These are phyloP conservation scores for Salisapilia sapeloensis DNA, from an alignment of 352 stramenopile species.

Conservation along the genomic window DNA sequence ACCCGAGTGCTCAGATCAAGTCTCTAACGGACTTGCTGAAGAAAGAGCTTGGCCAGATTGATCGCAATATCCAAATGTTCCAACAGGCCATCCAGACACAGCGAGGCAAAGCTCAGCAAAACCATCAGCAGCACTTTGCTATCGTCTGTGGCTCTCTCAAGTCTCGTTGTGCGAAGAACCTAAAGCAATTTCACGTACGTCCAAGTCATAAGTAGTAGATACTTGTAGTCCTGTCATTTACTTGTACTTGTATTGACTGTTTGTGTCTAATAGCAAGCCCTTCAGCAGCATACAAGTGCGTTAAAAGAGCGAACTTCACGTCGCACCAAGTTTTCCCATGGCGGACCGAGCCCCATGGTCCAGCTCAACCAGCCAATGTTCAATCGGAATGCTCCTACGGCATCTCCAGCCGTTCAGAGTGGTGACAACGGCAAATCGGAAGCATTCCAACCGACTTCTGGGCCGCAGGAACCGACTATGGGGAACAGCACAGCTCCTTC, in stretches of 20 bases:
- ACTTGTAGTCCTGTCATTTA: conserved; percentile 1
- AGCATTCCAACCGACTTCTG: too few relatives aligned
- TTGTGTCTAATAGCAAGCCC: conserved; percentile 35
- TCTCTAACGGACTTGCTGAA: conserved; percentile 68
- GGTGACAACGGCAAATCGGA: too few relatives aligned
- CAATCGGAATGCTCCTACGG: conserved; percentile 14
- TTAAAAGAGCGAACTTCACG: conserved; percentile 63
- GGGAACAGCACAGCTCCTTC: too few relatives aligned
- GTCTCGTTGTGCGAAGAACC: conserved; percentile 59
- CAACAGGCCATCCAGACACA: conserved; percentile 36
- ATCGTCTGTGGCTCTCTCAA: conserved; percentile 71
- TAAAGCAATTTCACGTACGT: conserved; percentile 62
- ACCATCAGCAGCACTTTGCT: conserved; percentile 67
- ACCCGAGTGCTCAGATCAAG: conserved; percentile 55
- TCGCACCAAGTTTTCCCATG: conserved; percentile 67
- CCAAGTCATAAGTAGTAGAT: not conserved
- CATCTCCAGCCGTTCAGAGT: conserved; percentile 5
- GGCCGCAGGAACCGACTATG: too few relatives aligned
- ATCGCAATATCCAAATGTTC: conserved; percentile 51
- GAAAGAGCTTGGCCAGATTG: conserved; percentile 38
- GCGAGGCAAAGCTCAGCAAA: conserved; percentile 27
- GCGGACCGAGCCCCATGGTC: conserved; percentile 50
- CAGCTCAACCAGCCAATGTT: conserved; percentile 72
- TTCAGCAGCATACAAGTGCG: conserved; percentile 40
- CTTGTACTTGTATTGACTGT: conserved; percentile 2